phyloP scores from a whole-genome alignment of 1,139 yeast genomes.

The Yamadazyma pseudoaaseri region DNA sequence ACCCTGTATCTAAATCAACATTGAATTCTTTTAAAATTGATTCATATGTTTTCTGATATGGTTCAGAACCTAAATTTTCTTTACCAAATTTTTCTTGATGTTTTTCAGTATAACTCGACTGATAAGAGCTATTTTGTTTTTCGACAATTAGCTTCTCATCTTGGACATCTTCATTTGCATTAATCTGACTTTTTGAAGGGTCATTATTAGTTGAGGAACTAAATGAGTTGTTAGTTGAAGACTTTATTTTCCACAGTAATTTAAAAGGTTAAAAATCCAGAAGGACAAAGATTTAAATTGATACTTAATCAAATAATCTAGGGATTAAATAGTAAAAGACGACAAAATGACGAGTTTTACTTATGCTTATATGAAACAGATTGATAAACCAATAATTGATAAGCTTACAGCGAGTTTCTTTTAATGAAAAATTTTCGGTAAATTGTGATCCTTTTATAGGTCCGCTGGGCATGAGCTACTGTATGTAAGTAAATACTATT shows the following conservation, averaged over 20 bases:
- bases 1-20: conserved; percentile 50
- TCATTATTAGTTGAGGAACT: conserved; percentile 9
- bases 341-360: too few species aligned
- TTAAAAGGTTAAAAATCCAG: neutral
- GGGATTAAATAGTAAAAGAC: too few species aligned
- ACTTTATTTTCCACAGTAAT: conserved; percentile 12
- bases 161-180: conserved; percentile 14
- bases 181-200: conserved; percentile 10
- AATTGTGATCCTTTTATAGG: neutral
- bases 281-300: neutral
- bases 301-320: too few species aligned
- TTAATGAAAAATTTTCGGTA: conserved; percentile 2
- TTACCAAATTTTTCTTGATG: neutral
- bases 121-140: neutral
- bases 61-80: conserved; percentile 12
- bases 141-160: conserved; percentile 6
- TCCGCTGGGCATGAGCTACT: too few species aligned
- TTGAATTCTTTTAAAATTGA: conserved; percentile 34
- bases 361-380: too few species aligned
- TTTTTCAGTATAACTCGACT: neutral
- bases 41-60: conserved; percentile 32
- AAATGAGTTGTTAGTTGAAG: conserved; percentile 5
- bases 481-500: neutral
- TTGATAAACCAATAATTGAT: too few species aligned
- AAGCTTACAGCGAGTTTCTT: too few species aligned